Percentiles rank a stretch among this genome's conserved stretches.
phyloP scores from a whole-genome alignment of 2,329 filamentous ascomycete genomes.

The Apiospora koreana region DNA sequence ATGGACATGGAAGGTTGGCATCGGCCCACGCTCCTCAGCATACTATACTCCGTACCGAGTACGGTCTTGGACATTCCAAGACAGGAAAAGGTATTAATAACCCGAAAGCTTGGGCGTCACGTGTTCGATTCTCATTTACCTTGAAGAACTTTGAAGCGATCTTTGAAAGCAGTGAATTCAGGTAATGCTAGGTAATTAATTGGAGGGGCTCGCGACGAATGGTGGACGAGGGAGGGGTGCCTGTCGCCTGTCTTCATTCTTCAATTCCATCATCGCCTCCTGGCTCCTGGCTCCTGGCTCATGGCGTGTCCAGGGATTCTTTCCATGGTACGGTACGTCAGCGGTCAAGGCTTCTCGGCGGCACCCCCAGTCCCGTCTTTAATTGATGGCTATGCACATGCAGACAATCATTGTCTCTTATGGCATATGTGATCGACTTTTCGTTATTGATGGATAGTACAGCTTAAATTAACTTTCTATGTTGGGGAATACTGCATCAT shows the following conservation, averaged over 20 bases:
- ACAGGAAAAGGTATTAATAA: neutral
- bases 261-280: neutral
- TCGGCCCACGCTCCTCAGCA: neutral
- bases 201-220: neutral
- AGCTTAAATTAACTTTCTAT: neutral
- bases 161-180: neutral
- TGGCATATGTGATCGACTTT: neutral
- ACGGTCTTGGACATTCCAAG: neutral
- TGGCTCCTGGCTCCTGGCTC: neutral
- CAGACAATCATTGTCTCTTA: neutral
- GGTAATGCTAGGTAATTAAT: neutral
- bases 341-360: constrained; percentile 2
- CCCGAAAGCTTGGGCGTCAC: too few species aligned
- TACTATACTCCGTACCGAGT: neutral
- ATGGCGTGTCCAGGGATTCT: neutral
- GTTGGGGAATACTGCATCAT: neutral
- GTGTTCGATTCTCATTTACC: neutral
- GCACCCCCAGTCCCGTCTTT: neutral
- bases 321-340: constrained; percentile 3
- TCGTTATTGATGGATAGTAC: neutral
- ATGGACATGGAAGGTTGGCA: neutral
- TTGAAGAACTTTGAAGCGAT: neutral
- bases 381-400: neutral
- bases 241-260: neutral
- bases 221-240: neutral